A percentile compares a stretch with the other conserved stretches of the same genome.
Conservation (phyloP, 345 rosid genomes). For the Toxicodendron radicans region DNA sequence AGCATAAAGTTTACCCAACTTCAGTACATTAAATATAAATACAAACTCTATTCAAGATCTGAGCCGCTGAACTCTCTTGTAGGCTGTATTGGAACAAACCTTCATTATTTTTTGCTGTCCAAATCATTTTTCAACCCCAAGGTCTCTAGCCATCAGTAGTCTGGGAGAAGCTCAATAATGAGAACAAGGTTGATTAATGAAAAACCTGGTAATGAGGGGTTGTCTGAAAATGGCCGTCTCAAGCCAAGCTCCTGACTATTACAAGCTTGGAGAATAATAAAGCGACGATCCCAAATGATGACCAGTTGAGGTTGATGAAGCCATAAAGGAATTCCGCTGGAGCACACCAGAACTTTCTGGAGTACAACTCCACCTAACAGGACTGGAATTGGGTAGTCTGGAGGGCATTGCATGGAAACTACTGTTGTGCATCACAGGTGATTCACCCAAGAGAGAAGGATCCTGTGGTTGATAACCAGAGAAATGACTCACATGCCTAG, state of each 20-base stretch:
- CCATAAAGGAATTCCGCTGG: conserved; percentile 35
- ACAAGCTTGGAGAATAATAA: conserved; percentile 45
- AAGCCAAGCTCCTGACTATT: conserved; percentile 24
- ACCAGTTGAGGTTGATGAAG: conserved; percentile 35
- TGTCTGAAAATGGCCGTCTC: conserved; percentile 15
- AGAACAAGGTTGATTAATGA: conserved; percentile 3
- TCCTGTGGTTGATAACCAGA: conserved; percentile 41
- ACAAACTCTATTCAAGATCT: conserved; percentile 27
- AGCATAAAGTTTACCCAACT: conserved; percentile 23
- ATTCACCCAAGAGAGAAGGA: conserved; percentile 23
- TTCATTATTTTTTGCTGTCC: conserved; percentile 23
- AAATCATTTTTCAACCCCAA: conserved; percentile 17
- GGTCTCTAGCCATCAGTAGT: conserved; percentile 10
- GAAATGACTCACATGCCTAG: conserved; percentile 25
- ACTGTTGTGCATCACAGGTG: conserved; percentile 17
- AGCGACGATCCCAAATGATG: conserved; percentile 38
- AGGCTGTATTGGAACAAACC: conserved; percentile 20
- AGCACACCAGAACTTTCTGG: conserved; percentile 35
- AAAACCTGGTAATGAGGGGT: conserved; percentile 9
- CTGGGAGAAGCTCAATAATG: conserved; percentile 15
- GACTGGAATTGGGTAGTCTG: conserved; percentile 33
- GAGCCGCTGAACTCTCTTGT: conserved; percentile 12
- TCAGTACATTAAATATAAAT: conserved; percentile 24
- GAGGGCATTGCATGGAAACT: conserved; percentile 27
- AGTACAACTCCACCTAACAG: conserved; percentile 40